Conservation (phyloP, 176 grass and related monocot species). For the bread wheat (Triticum aestivum) region DNA sequence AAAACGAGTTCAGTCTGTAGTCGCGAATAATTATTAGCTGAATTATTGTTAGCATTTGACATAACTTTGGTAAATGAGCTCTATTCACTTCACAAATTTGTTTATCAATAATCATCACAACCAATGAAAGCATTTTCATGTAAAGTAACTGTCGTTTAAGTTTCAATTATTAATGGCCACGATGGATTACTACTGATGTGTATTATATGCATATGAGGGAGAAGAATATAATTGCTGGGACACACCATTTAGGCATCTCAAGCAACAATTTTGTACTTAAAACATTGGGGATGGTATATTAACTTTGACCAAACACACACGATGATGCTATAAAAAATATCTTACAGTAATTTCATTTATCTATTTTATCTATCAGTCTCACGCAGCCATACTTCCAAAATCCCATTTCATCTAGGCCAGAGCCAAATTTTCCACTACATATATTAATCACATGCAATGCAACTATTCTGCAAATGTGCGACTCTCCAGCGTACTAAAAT, state of each 20-base stretch:
- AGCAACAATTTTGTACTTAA: background rate
- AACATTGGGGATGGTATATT: background rate
- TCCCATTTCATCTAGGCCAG: background rate
- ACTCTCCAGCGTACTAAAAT: background rate
- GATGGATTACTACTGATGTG: background rate
- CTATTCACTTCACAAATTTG: background rate
- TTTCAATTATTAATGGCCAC: background rate
- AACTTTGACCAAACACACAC: conserved; percentile 7
- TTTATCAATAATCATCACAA: background rate
- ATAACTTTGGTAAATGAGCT: background rate
- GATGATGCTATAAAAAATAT: background rate
- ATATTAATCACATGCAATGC: background rate
- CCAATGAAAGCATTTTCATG: background rate
- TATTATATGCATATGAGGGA: background rate
- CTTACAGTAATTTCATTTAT: background rate
- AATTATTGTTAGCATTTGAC: background rate
- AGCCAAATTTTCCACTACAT: background rate
- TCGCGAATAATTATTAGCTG: background rate
- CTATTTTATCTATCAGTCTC: background rate
- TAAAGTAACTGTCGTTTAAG: background rate
- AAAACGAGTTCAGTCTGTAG: background rate
- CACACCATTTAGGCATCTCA: background rate
- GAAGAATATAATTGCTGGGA: background rate
- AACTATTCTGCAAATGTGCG: background rate
- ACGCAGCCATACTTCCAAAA: background rate